Evolutionary conservation across 495 filamentous ascomycete genomes (phyloP).

Genomic region (Sordaria brevicollis): DNA sequence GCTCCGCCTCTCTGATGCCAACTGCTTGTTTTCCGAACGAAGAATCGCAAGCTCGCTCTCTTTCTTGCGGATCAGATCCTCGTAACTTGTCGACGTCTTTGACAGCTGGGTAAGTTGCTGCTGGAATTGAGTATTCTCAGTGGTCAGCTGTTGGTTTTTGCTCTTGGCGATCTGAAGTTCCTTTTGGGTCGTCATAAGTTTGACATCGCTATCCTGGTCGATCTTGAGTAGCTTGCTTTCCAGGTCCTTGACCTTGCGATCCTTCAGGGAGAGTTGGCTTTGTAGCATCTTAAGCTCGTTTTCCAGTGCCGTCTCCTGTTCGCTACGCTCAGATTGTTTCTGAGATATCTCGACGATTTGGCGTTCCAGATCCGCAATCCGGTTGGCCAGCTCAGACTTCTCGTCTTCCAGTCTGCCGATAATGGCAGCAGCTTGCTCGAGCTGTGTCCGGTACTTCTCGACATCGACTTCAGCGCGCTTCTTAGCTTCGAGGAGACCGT

Average conservation of each 20-base stretch:
- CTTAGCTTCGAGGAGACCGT: conserved; percentile 80
- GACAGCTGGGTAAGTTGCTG: conserved; percentile 82
- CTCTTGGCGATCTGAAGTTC: conserved; percentile 62
- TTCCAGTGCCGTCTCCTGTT: conserved; percentile 59
- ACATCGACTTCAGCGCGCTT: conserved; percentile 81
- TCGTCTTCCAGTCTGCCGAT: conserved; percentile 77
- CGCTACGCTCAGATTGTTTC: conserved; percentile 56
- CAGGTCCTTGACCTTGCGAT: conserved; percentile 80
- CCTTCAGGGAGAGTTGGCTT: conserved; percentile 81
- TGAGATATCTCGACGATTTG: conserved; percentile 57
- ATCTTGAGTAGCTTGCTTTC: conserved; percentile 74
- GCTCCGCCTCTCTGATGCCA: conserved; percentile 62
- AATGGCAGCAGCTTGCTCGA: conserved; percentile 85
- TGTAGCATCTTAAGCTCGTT: conserved; percentile 86
- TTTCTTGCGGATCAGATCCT: conserved; percentile 84
- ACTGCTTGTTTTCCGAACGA: conserved; percentile 68
- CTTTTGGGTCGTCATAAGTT: conserved; percentile 70
- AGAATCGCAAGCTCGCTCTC: conserved; percentile 86
- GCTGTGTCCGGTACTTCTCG: conserved; percentile 63
- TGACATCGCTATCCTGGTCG: conserved; percentile 85
- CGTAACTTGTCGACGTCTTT: conserved; percentile 84
- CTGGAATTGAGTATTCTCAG: conserved; percentile 75
- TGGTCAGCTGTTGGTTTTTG: conserved; percentile 62
- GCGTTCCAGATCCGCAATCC: conserved; percentile 54
- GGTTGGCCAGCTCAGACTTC: conserved; percentile 61